Conservation (phyloP, 2,329 filamentous ascomycete species). For the Colletotrichum sp. region DNA sequence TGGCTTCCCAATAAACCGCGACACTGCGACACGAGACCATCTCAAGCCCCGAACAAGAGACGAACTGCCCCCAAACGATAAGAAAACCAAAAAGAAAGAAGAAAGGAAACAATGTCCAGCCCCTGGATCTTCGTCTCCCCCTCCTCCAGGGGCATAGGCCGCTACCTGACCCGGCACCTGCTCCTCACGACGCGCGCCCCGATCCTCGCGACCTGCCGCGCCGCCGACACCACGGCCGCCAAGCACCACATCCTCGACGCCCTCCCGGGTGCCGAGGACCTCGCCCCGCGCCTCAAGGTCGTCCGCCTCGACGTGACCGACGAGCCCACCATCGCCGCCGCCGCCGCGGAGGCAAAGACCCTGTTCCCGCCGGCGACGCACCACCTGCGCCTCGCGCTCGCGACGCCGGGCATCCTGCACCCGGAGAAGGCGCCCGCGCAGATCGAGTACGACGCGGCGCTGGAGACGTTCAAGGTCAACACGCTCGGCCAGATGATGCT, state of each 20-base stretch:
- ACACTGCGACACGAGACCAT: not conserved
- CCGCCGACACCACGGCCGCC: slow-evolving; percentile 35
- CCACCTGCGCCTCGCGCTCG: slow-evolving; percentile 73
- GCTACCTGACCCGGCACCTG: slow-evolving; percentile 53
- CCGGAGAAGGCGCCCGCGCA: slow-evolving; percentile 75
- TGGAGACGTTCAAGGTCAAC: slow-evolving; percentile 78
- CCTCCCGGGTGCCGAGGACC: slow-evolving; percentile 25
- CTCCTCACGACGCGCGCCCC: slow-evolving; percentile 52
- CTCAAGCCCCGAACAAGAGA: not conserved
- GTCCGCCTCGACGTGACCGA: slow-evolving; percentile 55
- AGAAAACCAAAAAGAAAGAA: not conserved
- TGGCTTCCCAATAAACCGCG: not conserved
- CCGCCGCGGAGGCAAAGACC: slow-evolving; percentile 53
- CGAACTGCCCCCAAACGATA: not conserved
- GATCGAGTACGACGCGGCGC: slow-evolving; percentile 64
- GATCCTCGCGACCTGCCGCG: slow-evolving; percentile 49
- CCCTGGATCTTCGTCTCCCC: slow-evolving; percentile 57
- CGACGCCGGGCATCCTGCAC: slow-evolving; percentile 73
- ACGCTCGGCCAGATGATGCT: slow-evolving; percentile 76
- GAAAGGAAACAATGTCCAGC: slow-evolving; percentile 40
- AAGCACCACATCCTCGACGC: slow-evolving; percentile 38
- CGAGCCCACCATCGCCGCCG: slow-evolving; percentile 66
- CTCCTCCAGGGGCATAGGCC: slow-evolving; percentile 53
- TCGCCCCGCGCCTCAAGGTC: slow-evolving; percentile 42
- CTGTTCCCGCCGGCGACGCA: slow-evolving; percentile 56